These are phyloP conservation scores for Akanthomyces dipterigenus DNA, from an alignment of 2,329 filamentous ascomycete genomes.

Conservation along the genomic window DNA sequence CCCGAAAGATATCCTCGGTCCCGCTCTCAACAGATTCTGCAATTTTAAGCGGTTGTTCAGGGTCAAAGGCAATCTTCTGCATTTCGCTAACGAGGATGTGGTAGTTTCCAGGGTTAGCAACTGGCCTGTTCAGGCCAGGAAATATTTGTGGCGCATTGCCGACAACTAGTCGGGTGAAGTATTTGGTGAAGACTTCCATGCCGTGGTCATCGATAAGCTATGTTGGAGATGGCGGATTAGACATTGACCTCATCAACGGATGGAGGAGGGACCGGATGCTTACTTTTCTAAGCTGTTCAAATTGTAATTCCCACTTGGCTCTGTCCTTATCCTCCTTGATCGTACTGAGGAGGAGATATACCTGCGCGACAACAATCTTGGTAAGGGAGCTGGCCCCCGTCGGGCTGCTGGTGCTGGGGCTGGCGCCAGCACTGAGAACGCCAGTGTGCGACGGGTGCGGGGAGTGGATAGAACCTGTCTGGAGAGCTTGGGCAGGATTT, in stretches of 20 bases:
- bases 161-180: conserved; percentile 86
- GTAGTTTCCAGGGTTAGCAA: conserved; percentile 74
- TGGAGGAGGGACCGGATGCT: conserved; percentile 21
- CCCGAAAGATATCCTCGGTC: conserved; percentile 88
- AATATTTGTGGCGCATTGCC: conserved; percentile 92
- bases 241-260: conserved; percentile 11
- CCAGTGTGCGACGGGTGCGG: conserved; percentile 51
- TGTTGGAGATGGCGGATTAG: not conserved
- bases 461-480: conserved; percentile 50
- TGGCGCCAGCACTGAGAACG: conserved; percentile 53
- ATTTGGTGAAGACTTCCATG: conserved; percentile 97
- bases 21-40: conserved; percentile 87
- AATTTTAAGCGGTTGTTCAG: conserved; percentile 80
- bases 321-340: conserved; percentile 90
- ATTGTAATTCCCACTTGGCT: conserved; percentile 86
- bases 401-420: conserved; percentile 55
- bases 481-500: conserved; percentile 51
- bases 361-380: conserved; percentile 92
- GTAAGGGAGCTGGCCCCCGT: conserved; percentile 63
- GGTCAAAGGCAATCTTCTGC: conserved; percentile 74
- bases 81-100: conserved; percentile 77
- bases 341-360: conserved; percentile 87
- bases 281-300: conserved; percentile 88
- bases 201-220: conserved; percentile 95
- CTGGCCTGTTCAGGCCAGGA: conserved; percentile 64